Conservation (phyloP, 306 rosid genomes). For the Lithocarpus polystachyus region DNA sequence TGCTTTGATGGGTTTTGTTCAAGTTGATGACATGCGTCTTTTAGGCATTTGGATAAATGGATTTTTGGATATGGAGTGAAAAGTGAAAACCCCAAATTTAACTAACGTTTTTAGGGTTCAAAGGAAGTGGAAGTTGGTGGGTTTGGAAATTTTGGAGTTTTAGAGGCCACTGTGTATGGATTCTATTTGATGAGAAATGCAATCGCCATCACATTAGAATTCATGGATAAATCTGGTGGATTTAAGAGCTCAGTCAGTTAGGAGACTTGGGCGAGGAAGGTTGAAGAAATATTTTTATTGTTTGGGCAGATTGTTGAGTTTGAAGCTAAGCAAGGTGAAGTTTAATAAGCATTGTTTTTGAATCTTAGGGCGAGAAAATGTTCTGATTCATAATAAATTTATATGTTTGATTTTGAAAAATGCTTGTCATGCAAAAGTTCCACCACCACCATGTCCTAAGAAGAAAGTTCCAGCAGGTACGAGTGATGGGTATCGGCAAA, state of each 20-base stretch:
- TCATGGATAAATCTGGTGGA: conserved; percentile 80
- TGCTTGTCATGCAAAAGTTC: conserved; percentile 68
- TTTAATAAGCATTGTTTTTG: too few species aligned
- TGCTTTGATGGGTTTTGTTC: background rate
- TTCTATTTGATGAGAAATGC: conserved; percentile 73
- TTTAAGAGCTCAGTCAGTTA: conserved; percentile 63
- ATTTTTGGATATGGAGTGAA: background rate
- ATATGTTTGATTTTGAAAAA: conserved; percentile 77
- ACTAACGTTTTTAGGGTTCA: background rate
- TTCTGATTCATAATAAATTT: too few species aligned
- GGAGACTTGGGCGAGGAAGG: conserved; percentile 65
- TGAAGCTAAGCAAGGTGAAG: conserved; percentile 77
- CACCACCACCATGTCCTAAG: conserved; percentile 65
- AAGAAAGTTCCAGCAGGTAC: conserved; percentile 31
- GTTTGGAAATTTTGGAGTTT: background rate
- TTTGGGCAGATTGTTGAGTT: conserved; percentile 71
- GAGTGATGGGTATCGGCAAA: conserved; percentile 54
- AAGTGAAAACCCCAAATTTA: background rate
- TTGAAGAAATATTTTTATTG: conserved; percentile 64
- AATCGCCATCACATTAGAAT: conserved; percentile 56
- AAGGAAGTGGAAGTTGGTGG: background rate
- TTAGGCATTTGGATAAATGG: background rate
- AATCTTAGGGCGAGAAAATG: too few species aligned
- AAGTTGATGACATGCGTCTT: background rate
- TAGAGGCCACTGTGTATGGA: conserved; percentile 41